Evolutionary conservation across 2,329 filamentous ascomycete species (phyloP).

Genomic region (Fusarium neocosmosporiellum): DNA sequence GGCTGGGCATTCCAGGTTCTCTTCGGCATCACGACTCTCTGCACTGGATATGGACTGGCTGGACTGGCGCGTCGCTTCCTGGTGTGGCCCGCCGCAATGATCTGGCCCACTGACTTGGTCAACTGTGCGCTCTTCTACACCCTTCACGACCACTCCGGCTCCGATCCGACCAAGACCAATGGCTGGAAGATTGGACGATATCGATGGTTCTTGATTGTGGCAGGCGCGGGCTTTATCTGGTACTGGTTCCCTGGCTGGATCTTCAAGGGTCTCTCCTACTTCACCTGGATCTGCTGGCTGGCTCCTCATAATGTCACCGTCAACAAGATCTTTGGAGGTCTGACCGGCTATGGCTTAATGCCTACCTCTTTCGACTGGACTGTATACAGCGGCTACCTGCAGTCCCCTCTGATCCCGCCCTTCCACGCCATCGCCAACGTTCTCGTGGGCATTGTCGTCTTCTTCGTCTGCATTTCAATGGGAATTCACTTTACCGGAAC

Average conservation of each 20-base stretch:
- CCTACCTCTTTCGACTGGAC: conserved; percentile 70
- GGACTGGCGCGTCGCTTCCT: conserved; percentile 65
- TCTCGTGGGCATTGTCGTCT: conserved; percentile 63
- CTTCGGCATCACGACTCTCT: conserved; percentile 64
- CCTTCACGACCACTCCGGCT: conserved; percentile 57
- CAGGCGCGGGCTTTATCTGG: conserved; percentile 62
- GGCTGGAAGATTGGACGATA: conserved; percentile 75
- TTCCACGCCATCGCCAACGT: conserved; percentile 68
- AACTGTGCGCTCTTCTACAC: conserved; percentile 64
- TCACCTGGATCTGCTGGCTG: conserved; percentile 71
- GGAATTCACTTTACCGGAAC: conserved; percentile 68
- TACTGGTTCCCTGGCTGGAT: conserved; percentile 73
- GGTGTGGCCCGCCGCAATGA: conserved; percentile 66
- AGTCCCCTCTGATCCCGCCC: conserved; percentile 63
- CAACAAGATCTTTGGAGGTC: conserved; percentile 72
- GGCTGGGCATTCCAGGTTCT: conserved; percentile 66
- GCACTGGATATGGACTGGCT: conserved; percentile 68
- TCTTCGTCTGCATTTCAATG: conserved; percentile 67
- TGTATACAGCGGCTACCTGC: conserved; percentile 60
- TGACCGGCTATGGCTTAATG: conserved; percentile 67
- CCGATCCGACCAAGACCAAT: conserved; percentile 61
- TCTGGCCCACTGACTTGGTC: conserved; percentile 67
- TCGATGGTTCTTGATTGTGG: conserved; percentile 70
- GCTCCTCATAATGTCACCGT: conserved; percentile 69
- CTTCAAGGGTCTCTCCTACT: conserved; percentile 70